Conservation (phyloP, 441 rosid species). For the Hypseocharis bilobata region DNA sequence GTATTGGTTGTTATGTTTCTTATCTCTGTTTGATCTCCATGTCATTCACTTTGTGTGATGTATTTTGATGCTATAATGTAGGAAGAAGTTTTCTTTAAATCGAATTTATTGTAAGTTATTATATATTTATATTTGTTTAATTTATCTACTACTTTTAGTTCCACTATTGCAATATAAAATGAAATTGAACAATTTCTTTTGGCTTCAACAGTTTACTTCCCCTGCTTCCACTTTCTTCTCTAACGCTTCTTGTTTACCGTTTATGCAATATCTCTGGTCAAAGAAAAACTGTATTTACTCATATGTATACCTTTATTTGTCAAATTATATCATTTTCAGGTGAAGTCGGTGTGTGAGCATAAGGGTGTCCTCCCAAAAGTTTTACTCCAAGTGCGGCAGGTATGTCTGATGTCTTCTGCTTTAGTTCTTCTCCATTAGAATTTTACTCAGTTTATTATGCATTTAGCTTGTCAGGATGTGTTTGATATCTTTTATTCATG, state of each 20-base stretch:
- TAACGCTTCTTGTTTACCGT: too few species aligned
- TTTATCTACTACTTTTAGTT: too few species aligned
- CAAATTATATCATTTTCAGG: constrained; percentile 31
- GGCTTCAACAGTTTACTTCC: not conserved
- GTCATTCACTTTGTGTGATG: not conserved
- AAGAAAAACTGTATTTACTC: not conserved
- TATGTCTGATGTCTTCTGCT: constrained; percentile 16
- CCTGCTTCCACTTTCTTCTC: not conserved
- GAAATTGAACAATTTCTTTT: not conserved
- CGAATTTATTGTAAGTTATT: too few species aligned
- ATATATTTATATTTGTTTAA: too few species aligned
- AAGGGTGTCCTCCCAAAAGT: constrained; percentile 86
- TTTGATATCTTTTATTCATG: too few species aligned
- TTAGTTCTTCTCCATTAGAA: constrained; percentile 4
- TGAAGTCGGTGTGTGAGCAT: constrained; percentile 51
- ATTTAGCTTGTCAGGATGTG: not conserved
- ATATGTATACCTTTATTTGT: constrained; percentile 6
- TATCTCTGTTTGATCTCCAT: not conserved
- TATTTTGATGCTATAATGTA: not conserved
- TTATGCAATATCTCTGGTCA: too few species aligned
- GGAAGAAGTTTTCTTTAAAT: not conserved
- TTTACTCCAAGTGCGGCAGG: constrained; percentile 74
- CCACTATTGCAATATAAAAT: not conserved
- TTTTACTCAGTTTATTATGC: not conserved
- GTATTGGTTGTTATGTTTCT: not conserved